Base-by-base conservation (phyloP, 2,329 filamentous ascomycete species). In the Cladosporium cucumerinum region DNA sequence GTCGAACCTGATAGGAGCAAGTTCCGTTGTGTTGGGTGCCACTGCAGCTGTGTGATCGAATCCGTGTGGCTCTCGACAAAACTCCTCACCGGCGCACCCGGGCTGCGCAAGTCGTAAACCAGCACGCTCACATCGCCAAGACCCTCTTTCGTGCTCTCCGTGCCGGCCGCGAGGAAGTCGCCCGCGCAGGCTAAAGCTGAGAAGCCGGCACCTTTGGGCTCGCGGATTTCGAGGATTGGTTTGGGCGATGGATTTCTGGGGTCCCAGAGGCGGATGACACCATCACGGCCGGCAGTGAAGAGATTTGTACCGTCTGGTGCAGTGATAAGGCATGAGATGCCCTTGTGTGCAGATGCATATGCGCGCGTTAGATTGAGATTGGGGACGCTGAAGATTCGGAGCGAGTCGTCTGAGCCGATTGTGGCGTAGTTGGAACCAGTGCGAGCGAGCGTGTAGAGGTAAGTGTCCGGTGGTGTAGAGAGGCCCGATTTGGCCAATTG, bases 1-100 rank as follows among this genome's bases (percentile, higher is more conserved):
- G 90, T 94, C 43, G 89, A 92, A 51, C 89, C 90, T 1, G 90
- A 92, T 12, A 94, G 82, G 6, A 94, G 83, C 18, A 90, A 79
- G 52, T 84, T 82, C 0, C 85, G 82, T 57, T 85, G 80, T 2
- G 77, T 79, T 7, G 73, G 71, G 63, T 87, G 73, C 58, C 72
- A 72, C n/a, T 77, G 70, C 65, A 85, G 78, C 69, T 85, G 82
- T 2, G 86, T 88, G 63, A 89, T 81, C 63, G 86, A 86, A 72
- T 89, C 86, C 63, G 79, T 82, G 66, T 83, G 81, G 3, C 78
- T 81, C 65, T 83, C 81, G 25, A 76, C 72, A 66, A 80, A 80
- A 30, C 75, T 72, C 26, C 79, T 73, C 3, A 76, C 65, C 5
- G 81, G 78, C 6, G 71, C 66, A 8, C 5, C 25, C 5, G 57